Conservation (phyloP, 352 stramenopile species). For the Globisporangium solare region DNA sequence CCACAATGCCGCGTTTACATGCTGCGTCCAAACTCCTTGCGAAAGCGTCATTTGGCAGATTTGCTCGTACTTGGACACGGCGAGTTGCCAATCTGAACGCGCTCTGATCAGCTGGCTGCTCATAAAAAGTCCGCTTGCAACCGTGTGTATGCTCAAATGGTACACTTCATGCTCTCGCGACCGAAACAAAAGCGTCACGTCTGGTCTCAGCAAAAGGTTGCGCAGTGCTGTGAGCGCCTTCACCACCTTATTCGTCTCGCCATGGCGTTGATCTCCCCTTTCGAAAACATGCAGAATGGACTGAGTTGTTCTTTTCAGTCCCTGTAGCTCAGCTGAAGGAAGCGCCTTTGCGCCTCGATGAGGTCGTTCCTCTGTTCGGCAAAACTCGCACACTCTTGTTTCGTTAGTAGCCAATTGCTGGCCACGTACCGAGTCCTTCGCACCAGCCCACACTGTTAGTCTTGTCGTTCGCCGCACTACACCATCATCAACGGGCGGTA, state of each 20-base stretch:
- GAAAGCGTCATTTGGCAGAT: neutral
- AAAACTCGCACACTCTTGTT: constrained; percentile 8
- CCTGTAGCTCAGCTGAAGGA: constrained; percentile 6
- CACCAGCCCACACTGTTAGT: neutral
- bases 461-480: neutral
- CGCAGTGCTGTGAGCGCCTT: constrained; percentile 8
- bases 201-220: constrained; percentile 8
- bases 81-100: neutral
- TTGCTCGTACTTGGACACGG: constrained; percentile 4
- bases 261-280: neutral
- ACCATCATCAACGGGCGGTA: neutral
- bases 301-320: constrained; percentile 1
- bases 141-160: neutral
- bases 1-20: constrained; percentile 22
- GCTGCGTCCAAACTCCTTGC: neutral
- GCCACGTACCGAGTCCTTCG: neutral
- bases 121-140: neutral
- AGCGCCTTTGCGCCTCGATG: neutral
- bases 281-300: neutral
- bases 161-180: neutral
- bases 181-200: constrained; percentile 4
- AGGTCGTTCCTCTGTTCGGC: neutral
- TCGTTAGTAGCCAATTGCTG: neutral
- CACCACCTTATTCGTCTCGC: neutral
- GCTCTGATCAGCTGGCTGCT: neutral